These are phyloP conservation scores for Linnemannia hyalina DNA, from an alignment of 192 early-diverging fungal genomes.

Conservation along the genomic window DNA sequence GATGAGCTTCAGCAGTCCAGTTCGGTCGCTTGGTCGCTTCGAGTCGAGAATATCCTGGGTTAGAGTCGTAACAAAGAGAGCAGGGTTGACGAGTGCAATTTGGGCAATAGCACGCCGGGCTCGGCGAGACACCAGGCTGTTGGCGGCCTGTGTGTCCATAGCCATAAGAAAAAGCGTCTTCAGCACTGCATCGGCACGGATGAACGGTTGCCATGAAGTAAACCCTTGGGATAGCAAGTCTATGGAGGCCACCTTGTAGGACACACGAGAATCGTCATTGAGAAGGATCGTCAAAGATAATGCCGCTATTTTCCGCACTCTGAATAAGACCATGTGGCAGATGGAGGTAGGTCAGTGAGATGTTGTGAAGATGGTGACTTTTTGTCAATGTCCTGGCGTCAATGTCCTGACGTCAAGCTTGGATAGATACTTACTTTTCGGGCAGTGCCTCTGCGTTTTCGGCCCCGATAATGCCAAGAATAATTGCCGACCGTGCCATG, in stretches of 20 bases:
- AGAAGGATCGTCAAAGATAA: constrained; percentile 76
- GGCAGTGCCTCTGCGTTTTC: constrained; percentile 65
- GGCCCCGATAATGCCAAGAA: constrained; percentile 82
- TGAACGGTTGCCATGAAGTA: constrained; percentile 79
- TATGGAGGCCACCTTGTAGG: constrained; percentile 72
- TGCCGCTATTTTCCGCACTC: constrained; percentile 71
- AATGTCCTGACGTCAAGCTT: not conserved
- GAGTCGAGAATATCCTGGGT: constrained; percentile 81
- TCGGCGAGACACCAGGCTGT: constrained; percentile 60
- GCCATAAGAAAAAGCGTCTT: constrained; percentile 71
- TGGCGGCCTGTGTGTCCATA: constrained; percentile 51
- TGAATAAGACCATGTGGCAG: not conserved
- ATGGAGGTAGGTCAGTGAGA: not conserved
- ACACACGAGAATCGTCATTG: constrained; percentile 66
- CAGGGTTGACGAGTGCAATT: constrained; percentile 74
- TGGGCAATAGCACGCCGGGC: constrained; percentile 80
- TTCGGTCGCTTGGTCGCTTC: constrained; percentile 69
- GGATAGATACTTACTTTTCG: constrained; percentile 41
- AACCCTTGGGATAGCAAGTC: constrained; percentile 84
- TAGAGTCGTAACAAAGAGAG: constrained; percentile 79
- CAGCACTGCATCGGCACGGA: constrained; percentile 71
- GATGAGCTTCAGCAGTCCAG: constrained; percentile 74
- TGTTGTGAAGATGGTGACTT: not conserved
- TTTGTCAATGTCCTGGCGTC: no score
- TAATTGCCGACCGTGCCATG: constrained; percentile 75